These are phyloP conservation scores for Chiua sp. DNA, from an alignment of 1,284 basidiomycete genomes.

Conservation along the genomic window DNA sequence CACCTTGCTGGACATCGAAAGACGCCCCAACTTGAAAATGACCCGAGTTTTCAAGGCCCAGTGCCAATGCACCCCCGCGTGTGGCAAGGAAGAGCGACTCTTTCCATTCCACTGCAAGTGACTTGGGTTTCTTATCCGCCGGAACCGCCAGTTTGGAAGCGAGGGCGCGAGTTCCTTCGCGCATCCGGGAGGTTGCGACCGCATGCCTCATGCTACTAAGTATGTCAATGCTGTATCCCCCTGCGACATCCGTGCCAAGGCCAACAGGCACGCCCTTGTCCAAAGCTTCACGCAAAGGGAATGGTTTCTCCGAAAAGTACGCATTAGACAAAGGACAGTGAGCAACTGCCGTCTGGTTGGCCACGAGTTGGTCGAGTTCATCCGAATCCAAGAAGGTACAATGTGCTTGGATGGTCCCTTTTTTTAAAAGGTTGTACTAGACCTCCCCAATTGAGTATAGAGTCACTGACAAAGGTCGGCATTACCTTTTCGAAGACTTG, in stretches of 20 bases:
- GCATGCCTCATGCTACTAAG: constrained; percentile 81
- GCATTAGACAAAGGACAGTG: constrained; percentile 88
- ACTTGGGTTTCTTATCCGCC: constrained; percentile 11
- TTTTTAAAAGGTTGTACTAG: constrained; percentile 64
- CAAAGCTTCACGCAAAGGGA: constrained; percentile 78
- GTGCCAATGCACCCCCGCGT: constrained; percentile 70
- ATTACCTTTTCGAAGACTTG: constrained; percentile 73
- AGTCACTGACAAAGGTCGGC: neutral
- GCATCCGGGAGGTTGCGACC: constrained; percentile 71
- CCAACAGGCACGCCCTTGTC: constrained; percentile 68
- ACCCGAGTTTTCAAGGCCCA: constrained; percentile 60
- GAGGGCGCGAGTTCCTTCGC: constrained; percentile 59
- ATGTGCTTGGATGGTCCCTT: constrained; percentile 79
- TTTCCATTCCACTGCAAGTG: constrained; percentile 73
- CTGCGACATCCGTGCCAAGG: constrained; percentile 84
- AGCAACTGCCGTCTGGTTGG: constrained; percentile 66
- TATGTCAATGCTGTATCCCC: constrained; percentile 80
- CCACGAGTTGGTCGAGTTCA: constrained; percentile 57
- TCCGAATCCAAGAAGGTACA: constrained; percentile 73
- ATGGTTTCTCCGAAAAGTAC: constrained; percentile 80
- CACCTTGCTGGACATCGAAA: constrained; percentile 85
- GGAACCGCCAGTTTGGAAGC: constrained; percentile 16
- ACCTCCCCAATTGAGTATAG: constrained; percentile 10
- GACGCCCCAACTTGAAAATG: constrained; percentile 69
- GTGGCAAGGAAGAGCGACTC: constrained; percentile 83